phyloP scores from a whole-genome alignment of 208 protist genomes.

The Trypanosomatidae sp. region DNA sequence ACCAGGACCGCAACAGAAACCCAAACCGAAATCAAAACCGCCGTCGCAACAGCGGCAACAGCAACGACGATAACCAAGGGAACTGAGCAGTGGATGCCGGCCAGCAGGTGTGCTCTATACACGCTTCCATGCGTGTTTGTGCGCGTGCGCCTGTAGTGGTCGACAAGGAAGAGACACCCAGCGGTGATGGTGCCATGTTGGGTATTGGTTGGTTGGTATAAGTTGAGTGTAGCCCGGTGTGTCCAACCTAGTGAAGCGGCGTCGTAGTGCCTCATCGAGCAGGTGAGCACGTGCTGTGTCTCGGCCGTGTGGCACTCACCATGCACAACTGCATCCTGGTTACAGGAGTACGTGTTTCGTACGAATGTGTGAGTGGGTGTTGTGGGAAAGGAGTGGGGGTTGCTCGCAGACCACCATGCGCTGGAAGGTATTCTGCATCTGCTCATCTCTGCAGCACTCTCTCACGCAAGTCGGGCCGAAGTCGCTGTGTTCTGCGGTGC shows the following conservation, averaged over 20 bases:
- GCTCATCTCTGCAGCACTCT: not conserved
- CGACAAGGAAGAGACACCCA: not conserved
- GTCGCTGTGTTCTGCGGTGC: not conserved
- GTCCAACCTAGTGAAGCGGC: not conserved
- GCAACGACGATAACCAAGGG: constrained; percentile 12
- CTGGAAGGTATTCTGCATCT: not conserved
- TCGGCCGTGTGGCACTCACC: not conserved
- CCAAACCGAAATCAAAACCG: constrained; percentile 1
- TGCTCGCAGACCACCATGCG: not conserved
- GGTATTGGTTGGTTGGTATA: not conserved
- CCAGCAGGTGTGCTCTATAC: not conserved
- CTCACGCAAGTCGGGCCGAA: not conserved
- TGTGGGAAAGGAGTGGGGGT: not conserved
- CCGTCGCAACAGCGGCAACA: constrained; percentile 3
- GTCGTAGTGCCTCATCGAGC: not conserved
- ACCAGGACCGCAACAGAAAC: constrained; percentile 3
- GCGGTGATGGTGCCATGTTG: not conserved
- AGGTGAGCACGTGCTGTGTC: not conserved
- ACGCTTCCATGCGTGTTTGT: not conserved
- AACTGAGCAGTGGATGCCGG: not conserved
- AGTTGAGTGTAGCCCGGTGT: not conserved
- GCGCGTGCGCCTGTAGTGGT: not conserved
- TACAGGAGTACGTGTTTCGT: not conserved
- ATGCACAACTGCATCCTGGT: not conserved
- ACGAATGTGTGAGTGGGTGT: not conserved